A percentile compares a stretch with the other conserved stretches of the same genome.
These are phyloP conservation scores for Globisporangium megalacanthum DNA, from an alignment of 352 stramenopile genomes.

Conservation along the genomic window DNA sequence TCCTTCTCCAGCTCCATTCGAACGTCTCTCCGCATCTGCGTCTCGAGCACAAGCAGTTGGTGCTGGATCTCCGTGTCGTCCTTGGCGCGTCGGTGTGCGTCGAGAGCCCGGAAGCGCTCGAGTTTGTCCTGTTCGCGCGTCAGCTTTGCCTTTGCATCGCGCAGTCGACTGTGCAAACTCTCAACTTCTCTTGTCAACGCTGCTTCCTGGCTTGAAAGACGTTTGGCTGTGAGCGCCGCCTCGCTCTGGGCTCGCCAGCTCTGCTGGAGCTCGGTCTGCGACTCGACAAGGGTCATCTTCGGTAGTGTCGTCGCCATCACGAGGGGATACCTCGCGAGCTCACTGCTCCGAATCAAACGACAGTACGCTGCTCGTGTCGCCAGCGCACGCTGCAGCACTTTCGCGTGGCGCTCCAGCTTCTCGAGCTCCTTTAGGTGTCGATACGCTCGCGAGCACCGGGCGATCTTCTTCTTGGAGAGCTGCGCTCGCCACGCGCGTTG, in stretches of 20 bases:
- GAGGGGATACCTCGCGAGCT: conserved; percentile 25
- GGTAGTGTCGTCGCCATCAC: conserved; percentile 13
- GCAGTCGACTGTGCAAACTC: conserved; percentile 19
- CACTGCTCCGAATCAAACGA: conserved; percentile 19
- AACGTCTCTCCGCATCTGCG: conserved; percentile 40
- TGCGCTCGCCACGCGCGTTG: conserved; percentile 44
- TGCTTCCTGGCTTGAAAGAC: conserved; percentile 24
- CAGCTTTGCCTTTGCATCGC: conserved; percentile 18
- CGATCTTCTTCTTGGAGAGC: conserved; percentile 30
- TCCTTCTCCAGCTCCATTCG: conserved; percentile 63
- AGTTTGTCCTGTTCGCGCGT: conserved; percentile 41
- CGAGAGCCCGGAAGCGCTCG: conserved; percentile 37
- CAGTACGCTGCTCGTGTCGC: conserved; percentile 21
- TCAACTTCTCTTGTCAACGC: conserved; percentile 24
- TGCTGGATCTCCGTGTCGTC: conserved; percentile 35
- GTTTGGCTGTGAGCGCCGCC: conserved; percentile 13
- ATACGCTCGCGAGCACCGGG: conserved; percentile 20
- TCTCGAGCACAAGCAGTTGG: conserved; percentile 36
- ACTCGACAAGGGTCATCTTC: neutral
- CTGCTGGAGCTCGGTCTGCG: conserved; percentile 8
- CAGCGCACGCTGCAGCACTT: conserved; percentile 41
- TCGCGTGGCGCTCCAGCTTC: conserved; percentile 26
- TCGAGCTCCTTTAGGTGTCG: conserved; percentile 24
- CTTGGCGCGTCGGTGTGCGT: conserved; percentile 38
- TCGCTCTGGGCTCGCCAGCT: conserved; percentile 20